Percentiles rank a stretch among this genome's conserved stretches.
These are phyloP conservation scores for Microbotryum intermedium DNA, from an alignment of 1,284 basidiomycete species.

Conservation along the genomic window DNA sequence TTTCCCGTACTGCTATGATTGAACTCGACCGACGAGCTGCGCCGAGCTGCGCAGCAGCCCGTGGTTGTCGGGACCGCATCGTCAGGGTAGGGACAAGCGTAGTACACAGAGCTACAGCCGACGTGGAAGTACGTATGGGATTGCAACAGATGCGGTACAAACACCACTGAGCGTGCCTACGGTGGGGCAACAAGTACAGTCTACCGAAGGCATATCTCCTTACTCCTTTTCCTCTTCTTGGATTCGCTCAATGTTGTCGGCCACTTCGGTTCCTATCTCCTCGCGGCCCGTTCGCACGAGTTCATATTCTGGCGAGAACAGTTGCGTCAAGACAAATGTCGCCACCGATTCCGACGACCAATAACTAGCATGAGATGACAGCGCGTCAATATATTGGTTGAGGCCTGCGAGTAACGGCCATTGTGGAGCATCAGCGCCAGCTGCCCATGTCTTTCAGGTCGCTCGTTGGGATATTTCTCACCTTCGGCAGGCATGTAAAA, in stretches of 20 bases:
- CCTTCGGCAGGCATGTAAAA: constrained; percentile 21
- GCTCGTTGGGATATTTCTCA: neutral
- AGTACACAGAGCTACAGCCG: too few species aligned
- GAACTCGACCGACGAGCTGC: too few species aligned
- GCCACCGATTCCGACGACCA: constrained; percentile 11
- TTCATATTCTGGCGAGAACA: constrained; percentile 16
- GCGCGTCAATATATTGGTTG: constrained; percentile 20
- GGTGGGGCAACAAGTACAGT: too few species aligned
- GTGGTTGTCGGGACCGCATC: too few species aligned
- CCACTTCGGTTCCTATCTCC: constrained; percentile 11
- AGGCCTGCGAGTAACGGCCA: neutral
- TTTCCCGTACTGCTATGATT: too few species aligned
- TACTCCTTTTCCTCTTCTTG: constrained; percentile 12
- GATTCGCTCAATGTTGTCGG: too few species aligned
- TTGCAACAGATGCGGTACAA: too few species aligned
- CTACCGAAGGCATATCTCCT: too few species aligned
- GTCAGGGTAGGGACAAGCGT: too few species aligned
- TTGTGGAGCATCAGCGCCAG: neutral
- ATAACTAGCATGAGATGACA: constrained; percentile 14
- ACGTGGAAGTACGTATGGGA: too few species aligned
- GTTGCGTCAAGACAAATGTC: constrained; percentile 18
- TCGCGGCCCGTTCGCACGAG: constrained; percentile 21
- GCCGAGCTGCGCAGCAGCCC: too few species aligned
- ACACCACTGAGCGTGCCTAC: too few species aligned
- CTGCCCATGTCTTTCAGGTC: neutral